Base-by-base conservation (phyloP, 768 basidiomycete species). In the Boletellus ananas region DNA sequence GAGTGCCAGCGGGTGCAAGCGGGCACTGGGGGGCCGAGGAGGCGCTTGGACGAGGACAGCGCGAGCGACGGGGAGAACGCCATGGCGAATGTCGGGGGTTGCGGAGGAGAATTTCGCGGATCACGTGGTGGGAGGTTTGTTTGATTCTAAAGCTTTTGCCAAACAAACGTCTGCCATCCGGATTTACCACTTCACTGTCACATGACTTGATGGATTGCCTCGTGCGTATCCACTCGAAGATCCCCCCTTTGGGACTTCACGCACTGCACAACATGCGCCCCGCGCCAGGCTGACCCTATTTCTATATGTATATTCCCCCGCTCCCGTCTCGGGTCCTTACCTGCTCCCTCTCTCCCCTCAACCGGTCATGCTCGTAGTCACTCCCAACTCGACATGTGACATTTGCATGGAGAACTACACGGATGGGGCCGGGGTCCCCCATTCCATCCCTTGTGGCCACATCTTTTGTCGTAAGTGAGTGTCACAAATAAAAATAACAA, bases 1-100 rank as follows among this genome's bases (percentile, higher is more conserved):
- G 89, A 90, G 43, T 84, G 73, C 44, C 43, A 51, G 20, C 81
- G 78, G 1, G 59, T 59, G 48, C 63, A 70, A 1, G 36, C 12
- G 25, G 12, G 43, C 9, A 2, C 12, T 18, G 11, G 7, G 5
- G 17, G 3, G 21, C 14, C 31, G 40, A 64, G 44, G 11, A 53
- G 4, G 7, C 54, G 55, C 20, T 59, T 59, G 47, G 55, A 44
- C 9, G 54, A 36, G 29, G 42, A 51, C 36, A 57, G 44, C 1
- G 54, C 25, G 62, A 64, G 23, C 4, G 23, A 25, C 23, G 23
- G 23, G 23, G 23, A 25, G 23, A 25, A 6, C 23, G 23, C 23
- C 23, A 25, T 25, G 23, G 23, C 23, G 23, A 25, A 25, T 6
- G 23, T 25, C 23, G 23, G 23, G 64, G 36, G 17, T 29, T n/a